Conservation (phyloP, 176 grass and related monocot species). For the bread wheat (Triticum aestivum) region DNA sequence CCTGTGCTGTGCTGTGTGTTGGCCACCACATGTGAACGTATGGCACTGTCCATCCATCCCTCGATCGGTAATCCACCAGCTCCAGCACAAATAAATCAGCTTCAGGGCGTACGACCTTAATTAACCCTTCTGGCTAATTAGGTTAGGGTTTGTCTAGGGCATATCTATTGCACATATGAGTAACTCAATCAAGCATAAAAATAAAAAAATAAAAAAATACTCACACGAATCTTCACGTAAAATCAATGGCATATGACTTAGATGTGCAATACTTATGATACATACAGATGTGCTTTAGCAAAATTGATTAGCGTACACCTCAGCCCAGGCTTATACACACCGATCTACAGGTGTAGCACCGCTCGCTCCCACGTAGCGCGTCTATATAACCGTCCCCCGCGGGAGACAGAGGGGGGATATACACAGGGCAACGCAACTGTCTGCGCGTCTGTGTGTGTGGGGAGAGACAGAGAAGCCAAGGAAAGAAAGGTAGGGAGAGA, state of each 20-base stretch:
- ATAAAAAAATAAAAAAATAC: too few species aligned
- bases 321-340: background rate
- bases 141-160: too few species aligned
- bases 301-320: too few species aligned
- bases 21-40: background rate
- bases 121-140: background rate
- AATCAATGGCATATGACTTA: too few species aligned
- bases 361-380: background rate
- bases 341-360: background rate
- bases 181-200: too few species aligned
- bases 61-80: background rate
- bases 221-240: too few species aligned
- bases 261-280: too few species aligned
- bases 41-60: background rate
- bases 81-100: too few species aligned
- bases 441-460: background rate
- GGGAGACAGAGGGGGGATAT: background rate
- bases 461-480: background rate
- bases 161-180: too few species aligned
- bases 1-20: background rate
- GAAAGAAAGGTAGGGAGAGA: background rate
- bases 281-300: too few species aligned
- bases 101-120: background rate
- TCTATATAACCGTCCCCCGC: conserved; percentile 21
- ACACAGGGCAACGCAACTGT: background rate